phyloP scores from a whole-genome alignment of 2,329 filamentous ascomycete species.

The Colletotrichum musicola region DNA sequence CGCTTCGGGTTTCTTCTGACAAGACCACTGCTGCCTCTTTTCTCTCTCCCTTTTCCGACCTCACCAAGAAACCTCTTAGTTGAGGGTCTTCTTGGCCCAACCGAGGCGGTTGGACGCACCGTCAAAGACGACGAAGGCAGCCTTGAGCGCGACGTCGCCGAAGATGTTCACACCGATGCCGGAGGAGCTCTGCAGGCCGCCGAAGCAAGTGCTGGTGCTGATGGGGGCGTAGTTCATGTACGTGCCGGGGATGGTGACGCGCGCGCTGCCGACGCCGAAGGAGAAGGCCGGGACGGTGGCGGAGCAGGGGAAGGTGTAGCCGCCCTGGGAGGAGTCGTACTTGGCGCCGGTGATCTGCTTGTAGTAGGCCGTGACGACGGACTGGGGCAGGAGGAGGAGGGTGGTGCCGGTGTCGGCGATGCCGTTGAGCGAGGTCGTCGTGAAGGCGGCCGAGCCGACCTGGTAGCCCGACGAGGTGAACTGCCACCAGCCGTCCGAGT shows the following conservation, averaged over 20 bases:
- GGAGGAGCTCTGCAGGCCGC: constrained; percentile 65
- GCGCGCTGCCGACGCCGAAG: constrained; percentile 56
- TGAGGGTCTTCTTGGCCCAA: constrained; percentile 49
- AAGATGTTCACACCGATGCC: constrained; percentile 64
- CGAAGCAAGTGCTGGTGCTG: constrained; percentile 64
- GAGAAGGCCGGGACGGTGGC: constrained; percentile 57
- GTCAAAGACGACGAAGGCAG: constrained; percentile 71
- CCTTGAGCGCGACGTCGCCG: constrained; percentile 74
- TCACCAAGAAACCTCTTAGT: background rate
- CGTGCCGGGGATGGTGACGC: constrained; percentile 58
- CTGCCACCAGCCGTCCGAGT: constrained; percentile 72
- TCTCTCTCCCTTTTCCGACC: too few relatives aligned
- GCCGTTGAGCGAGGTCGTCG: constrained; percentile 37
- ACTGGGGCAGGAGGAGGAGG: constrained; percentile 44
- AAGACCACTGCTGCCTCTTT: background rate
- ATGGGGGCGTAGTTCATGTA: constrained; percentile 59
- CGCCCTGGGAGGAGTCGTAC: constrained; percentile 42
- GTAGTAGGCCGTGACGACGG: constrained; percentile 44
- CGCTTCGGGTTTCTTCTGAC: background rate
- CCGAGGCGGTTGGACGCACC: constrained; percentile 53
- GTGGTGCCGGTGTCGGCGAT: constrained; percentile 46
- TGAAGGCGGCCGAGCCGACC: constrained; percentile 40
- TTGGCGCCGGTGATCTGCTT: constrained; percentile 41
- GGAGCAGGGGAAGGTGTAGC: constrained; percentile 58
- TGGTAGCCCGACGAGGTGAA: constrained; percentile 56